Evolutionary conservation across 176 grass and related monocot species (phyloP).

Genomic region (Sorghum bicolor): Sorghum_bicolor_NCBIv3 NC_012871.2:64647501-64648000

Average conservation of each 20-base stretch:
- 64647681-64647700: conserved; percentile 13
- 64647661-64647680: conserved; percentile 2
- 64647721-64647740: conserved; percentile 10
- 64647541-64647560: neutral
- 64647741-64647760: conserved; percentile 6
- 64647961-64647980: neutral
- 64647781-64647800: conserved; percentile 20
- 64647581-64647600: neutral
- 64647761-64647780: conserved; percentile 24
- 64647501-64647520: no score
- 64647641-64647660: neutral
- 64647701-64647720: conserved; percentile 38
- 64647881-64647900: neutral
- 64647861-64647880: neutral
- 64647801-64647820: neutral
- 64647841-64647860: conserved; percentile 32
- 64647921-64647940: no score
- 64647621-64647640: neutral
- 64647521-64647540: neutral
- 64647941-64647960: no score
- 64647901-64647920: neutral
- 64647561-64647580: neutral
- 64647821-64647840: neutral
- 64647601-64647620: neutral
- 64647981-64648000: neutral